Evolutionary conservation across 2,329 filamentous ascomycete genomes (phyloP).

Genomic region (Nemania abortiva): DNA sequence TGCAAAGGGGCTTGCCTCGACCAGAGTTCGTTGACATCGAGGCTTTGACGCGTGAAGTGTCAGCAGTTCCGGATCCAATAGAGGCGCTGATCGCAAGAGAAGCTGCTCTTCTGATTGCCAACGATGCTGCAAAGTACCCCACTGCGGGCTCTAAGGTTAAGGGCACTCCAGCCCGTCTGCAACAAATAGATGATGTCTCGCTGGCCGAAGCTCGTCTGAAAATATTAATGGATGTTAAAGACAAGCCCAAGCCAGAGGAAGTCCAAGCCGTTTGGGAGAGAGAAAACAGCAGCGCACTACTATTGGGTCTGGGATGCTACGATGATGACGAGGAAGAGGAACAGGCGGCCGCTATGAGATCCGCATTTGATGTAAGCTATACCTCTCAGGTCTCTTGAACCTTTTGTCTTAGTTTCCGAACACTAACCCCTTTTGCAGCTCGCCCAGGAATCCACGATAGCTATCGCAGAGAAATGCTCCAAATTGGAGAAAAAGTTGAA

Average conservation of each 20-base stretch:
- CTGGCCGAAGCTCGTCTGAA: constrained; percentile 82
- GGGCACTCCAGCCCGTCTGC: constrained; percentile 70
- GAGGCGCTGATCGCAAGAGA: constrained; percentile 80
- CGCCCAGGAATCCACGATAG: constrained; percentile 78
- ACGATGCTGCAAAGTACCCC: constrained; percentile 82
- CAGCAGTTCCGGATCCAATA: constrained; percentile 71
- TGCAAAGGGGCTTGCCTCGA: constrained; percentile 85
- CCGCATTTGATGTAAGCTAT: constrained; percentile 77
- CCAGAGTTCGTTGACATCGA: constrained; percentile 79
- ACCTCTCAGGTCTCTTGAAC: background rate
- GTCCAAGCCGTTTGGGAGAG: constrained; percentile 67
- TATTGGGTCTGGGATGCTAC: constrained; percentile 86
- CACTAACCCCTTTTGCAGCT: constrained; percentile 58
- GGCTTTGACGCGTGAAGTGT: constrained; percentile 73
- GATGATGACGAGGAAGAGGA: constrained; percentile 80
- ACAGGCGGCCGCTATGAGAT: constrained; percentile 70
- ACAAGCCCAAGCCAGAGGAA: constrained; percentile 60
- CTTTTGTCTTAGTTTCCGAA: background rate
- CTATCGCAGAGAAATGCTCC: constrained; percentile 81
- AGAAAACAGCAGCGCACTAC: constrained; percentile 65
- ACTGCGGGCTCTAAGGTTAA: constrained; percentile 75
- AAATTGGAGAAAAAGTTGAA: constrained; percentile 95
- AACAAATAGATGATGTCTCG: constrained; percentile 75
- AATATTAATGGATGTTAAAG: constrained; percentile 76
- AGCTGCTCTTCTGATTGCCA: constrained; percentile 81